Base-by-base conservation (phyloP, 371 early-diverging fungal genomes). In the Chytridium lagenaria region DNA sequence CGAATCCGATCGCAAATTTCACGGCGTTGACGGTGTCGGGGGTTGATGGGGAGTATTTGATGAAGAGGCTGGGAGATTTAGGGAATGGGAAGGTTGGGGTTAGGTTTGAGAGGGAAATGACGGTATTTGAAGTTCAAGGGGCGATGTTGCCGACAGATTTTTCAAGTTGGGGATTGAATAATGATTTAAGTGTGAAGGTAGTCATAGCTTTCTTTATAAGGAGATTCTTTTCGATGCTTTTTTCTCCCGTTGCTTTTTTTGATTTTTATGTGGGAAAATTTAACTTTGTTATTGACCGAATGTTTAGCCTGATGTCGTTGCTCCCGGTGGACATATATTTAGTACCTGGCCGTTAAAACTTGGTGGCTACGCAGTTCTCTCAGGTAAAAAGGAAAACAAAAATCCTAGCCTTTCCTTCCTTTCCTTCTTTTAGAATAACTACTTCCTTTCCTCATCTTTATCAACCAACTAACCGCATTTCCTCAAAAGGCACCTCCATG, bases 401-500 rank as follows among this genome's bases (percentile, higher is more conserved):
- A n/a, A n/a, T n/a, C n/a, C n/a, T n/a, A n/a, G 7, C 19, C 19
- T 44, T 44, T 44, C 19, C 44, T 44, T 44, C 44, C 44, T 7
- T 44, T 44, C 19, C n/a, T n/a, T n/a, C n/a, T n/a, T n/a, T n/a
- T n/a, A 44, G 44, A 44, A 19, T 19, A 44, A 44, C 44, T 19
- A 12, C 7, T 44, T 19, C 44, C 44, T n/a, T 12, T 44, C 44
- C 44, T 19, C 44, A 12, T 7, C 44, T 44, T 44, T 44, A 44
- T 19, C 44, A 44, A 44, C 7, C 44, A 44, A 44, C 19, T 44
- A 44, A 44, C 19, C 7, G 44, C 44, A 19, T 44, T 44, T 44
- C 7, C 7, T 19, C 7, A 44, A 44, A 7, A 70, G 70, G 91
- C 16, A 86, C 85, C 2, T 84, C 84, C 50, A 84, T 84, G 86